These are phyloP conservation scores for Pseudofabraea citricarpa DNA, from an alignment of 2,329 filamentous ascomycete species.

Conservation along the genomic window DNA sequence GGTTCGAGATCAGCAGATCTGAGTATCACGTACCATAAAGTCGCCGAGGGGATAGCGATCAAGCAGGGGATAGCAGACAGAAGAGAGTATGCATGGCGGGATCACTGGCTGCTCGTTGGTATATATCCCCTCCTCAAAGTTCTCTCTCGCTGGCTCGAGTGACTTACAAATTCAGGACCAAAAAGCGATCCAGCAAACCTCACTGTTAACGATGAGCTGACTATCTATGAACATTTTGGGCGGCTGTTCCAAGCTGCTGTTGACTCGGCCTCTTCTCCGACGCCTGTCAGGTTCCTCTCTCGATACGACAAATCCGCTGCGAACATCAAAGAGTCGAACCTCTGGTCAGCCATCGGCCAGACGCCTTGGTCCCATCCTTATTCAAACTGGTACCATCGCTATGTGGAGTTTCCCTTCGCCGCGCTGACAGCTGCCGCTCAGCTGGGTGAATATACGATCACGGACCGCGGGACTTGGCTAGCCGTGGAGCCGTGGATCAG, in stretches of 20 bases:
- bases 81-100: conserved; percentile 39
- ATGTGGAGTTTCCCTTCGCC: conserved; percentile 39
- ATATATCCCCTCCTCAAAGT: conserved; percentile 12
- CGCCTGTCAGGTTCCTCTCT: conserved; percentile 36
- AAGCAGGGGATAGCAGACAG: conserved; percentile 31
- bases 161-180: conserved; percentile 15
- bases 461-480: conserved; percentile 40
- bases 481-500: conserved; percentile 30
- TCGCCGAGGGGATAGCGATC: conserved; percentile 39
- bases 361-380: conserved; percentile 39
- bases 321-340: conserved; percentile 41
- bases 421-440: conserved; percentile 36
- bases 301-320: conserved; percentile 45
- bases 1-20: conserved; percentile 34
- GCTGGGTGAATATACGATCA: conserved; percentile 41
- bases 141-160: not conserved
- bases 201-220: conserved; percentile 18
- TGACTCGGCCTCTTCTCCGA: conserved; percentile 25
- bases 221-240: conserved; percentile 28
- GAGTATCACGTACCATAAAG: conserved; percentile 39
- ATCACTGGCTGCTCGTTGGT: conserved; percentile 41
- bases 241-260: conserved; percentile 29
- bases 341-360: conserved; percentile 42
- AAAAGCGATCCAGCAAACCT: conserved; percentile 30
- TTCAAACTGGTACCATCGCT: conserved; percentile 43